Base-by-base conservation (phyloP, 2,329 filamentous ascomycete species). In the Lachnellula willkommii region DNA sequence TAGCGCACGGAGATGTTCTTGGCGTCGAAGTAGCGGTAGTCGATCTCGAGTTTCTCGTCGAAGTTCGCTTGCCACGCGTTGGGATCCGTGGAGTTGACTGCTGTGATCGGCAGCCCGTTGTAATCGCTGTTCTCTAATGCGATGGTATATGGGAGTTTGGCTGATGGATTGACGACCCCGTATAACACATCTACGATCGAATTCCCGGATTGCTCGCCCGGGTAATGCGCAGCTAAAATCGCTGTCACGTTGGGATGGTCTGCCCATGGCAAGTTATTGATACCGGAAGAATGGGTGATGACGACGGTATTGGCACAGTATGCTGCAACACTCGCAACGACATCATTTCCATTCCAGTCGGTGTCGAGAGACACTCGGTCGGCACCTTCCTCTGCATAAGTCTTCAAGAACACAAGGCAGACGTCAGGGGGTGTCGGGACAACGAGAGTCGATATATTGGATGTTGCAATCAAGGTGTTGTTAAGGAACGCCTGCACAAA, bases 141-240 rank as follows among this genome's bases (percentile, higher is more conserved):
- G 22, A 94, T 90, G 72, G 56, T 88, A 77, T 32, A 89, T 80
- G 91, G 91, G 1, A 96, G 75, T 51, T 87, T 85, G 12, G 90
- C 91, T 50, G 83, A 90, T 0, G 85, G 85, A 64, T 89, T 92
- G 12, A 85, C 77, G 24, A 85, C 79, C 6, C 91, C 91, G 56
- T 91, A 91, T 1, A 95, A 74, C 1, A 96, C 77, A 62, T 94
- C 88, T 1, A 82, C 81, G 2, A 96, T 76, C 0, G 90, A 88
- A 58, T 88, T 86, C 6, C 91, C 91, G 28, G 87, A 90, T 69
- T 95, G 90, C 67, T 95, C 84, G 1, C 90, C 90, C 0, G 91
- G 90, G 1, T 95, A 76, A 64, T 95, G 88, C 12, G 89, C 89
- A 42, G 92, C 79, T 2, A 96, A 68, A 1, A 95, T 85, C 0